Conservation (phyloP, 2,329 filamentous ascomycete genomes). For the Hymenoscyphus fructigenus region DNA sequence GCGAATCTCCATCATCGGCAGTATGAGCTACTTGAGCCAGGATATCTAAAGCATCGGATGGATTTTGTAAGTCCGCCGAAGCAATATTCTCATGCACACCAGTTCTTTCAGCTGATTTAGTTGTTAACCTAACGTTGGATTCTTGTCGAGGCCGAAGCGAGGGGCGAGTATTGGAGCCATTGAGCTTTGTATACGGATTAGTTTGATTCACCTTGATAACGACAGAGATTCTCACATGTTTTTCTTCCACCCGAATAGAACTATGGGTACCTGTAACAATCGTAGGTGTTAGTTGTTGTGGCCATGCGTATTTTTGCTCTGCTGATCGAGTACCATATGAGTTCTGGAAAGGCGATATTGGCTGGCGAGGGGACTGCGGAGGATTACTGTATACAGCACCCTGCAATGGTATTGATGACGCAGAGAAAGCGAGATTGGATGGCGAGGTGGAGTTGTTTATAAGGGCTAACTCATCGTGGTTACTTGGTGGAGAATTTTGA, state of each 20-base stretch:
- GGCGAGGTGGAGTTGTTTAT: constrained; percentile 10
- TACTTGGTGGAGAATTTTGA: constrained; percentile 9
- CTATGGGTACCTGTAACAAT: constrained; percentile 21
- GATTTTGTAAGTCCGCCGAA: constrained; percentile 35
- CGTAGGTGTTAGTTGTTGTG: constrained; percentile 22
- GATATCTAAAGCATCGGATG: constrained; percentile 37
- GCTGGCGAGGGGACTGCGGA: constrained; percentile 12
- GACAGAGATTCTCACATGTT: constrained; percentile 19
- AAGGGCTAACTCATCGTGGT: constrained; percentile 10
- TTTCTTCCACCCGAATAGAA: constrained; percentile 26
- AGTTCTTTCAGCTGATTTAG: constrained; percentile 18
- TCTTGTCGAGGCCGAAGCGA: constrained; percentile 21
- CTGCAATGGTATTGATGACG: background rate
- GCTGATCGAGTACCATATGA: constrained; percentile 23
- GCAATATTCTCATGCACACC: constrained; percentile 32
- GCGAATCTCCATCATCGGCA: constrained; percentile 33
- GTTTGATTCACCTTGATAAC: background rate
- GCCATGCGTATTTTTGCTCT: constrained; percentile 22
- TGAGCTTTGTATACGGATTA: constrained; percentile 16
- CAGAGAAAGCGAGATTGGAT: constrained; percentile 9
- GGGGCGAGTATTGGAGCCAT: constrained; percentile 19
- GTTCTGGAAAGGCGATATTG: constrained; percentile 21
- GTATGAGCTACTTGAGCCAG: constrained; percentile 35
- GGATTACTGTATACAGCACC: background rate
- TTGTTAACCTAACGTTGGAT: constrained; percentile 22